Conservation (phyloP, 1,139 yeast species). For the Debaryomyces singareniensis region DNA sequence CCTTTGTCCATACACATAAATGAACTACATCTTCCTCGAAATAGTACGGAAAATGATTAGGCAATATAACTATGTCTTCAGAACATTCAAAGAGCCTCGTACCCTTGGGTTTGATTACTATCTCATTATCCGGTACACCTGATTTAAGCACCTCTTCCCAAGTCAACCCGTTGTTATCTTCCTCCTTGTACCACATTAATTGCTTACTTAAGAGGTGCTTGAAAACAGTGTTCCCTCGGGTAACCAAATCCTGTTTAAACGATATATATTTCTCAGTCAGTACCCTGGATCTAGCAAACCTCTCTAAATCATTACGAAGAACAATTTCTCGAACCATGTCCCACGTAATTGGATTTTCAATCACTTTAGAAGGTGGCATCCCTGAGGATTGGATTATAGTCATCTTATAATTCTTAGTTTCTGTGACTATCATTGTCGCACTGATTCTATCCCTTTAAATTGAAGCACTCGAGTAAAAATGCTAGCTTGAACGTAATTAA, state of each 20-base stretch:
- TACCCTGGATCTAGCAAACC: slow-evolving; percentile 32
- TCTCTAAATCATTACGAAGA: slow-evolving; percentile 26
- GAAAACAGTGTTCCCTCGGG: slow-evolving; percentile 22
- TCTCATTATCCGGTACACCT: slow-evolving; percentile 15
- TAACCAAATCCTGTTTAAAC: slow-evolving; percentile 27
- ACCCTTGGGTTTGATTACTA: slow-evolving; percentile 14
- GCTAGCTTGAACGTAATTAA: too few relatives aligned
- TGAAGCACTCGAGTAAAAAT: too few relatives aligned
- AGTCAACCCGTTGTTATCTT: slow-evolving; percentile 9
- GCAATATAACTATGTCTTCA: slow-evolving; percentile 25
- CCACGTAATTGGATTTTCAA: slow-evolving; percentile 29
- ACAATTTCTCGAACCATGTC: slow-evolving; percentile 26
- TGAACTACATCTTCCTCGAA: slow-evolving; percentile 31
- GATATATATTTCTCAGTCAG: slow-evolving; percentile 27
- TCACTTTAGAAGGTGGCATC: slow-evolving; percentile 39
- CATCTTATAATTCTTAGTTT: slow-evolving; percentile 10
- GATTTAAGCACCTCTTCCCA: slow-evolving; percentile 12
- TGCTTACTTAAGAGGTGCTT: slow-evolving; percentile 31
- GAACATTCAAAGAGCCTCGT: slow-evolving; percentile 14
- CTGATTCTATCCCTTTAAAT: too few relatives aligned
- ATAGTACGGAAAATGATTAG: slow-evolving; percentile 40
- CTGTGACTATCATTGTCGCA: slow-evolving; percentile 4
- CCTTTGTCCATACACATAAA: slow-evolving; percentile 40
- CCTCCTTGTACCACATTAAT: slow-evolving; percentile 26
- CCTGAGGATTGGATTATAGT: slow-evolving; percentile 23